Evolutionary conservation across 2,329 filamentous ascomycete species (phyloP).

Genomic region (Knoxdaviesia proteae): DNA sequence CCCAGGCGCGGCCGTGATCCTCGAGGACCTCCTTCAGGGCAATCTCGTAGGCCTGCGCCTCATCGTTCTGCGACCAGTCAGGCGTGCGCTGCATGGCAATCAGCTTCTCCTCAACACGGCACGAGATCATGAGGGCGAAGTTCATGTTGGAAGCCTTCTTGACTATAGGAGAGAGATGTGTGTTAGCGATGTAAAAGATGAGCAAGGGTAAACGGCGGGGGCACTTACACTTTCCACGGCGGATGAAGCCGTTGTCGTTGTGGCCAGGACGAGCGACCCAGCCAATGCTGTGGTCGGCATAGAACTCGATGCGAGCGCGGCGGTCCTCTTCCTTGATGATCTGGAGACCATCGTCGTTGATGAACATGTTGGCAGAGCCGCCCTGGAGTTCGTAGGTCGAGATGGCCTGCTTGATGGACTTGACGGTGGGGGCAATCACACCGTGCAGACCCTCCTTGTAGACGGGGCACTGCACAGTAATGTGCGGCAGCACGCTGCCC

Average conservation of each 20-base stretch:
- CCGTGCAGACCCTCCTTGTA: conserved; percentile 64
- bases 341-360: conserved; percentile 58
- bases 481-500: conserved; percentile 38
- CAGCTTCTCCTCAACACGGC: conserved; percentile 51
- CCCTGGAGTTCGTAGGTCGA: conserved; percentile 59
- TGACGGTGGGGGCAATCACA: conserved; percentile 60
- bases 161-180: conserved; percentile 10
- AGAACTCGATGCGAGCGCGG: conserved; percentile 43
- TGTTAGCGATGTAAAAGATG: not conserved
- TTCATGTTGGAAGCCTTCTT: conserved; percentile 59
- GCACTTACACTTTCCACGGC: conserved; percentile 33
- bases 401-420: conserved; percentile 58
- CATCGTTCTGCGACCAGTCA: conserved; percentile 48
- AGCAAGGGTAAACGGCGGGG: not conserved
- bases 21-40: conserved; percentile 45
- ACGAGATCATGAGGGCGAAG: conserved; percentile 45
- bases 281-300: conserved; percentile 47
- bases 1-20: conserved; percentile 52
- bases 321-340: conserved; percentile 41
- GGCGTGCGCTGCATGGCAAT: conserved; percentile 30
- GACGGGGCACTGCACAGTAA: conserved; percentile 71
- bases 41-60: conserved; percentile 43
- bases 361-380: conserved; percentile 57
- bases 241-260: conserved; percentile 38
- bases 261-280: conserved; percentile 47